Percentiles rank a stretch among this genome's conserved stretches.
Conservation (phyloP, 2,329 filamentous ascomycete species). For the Aureobasidium sp. region DNA sequence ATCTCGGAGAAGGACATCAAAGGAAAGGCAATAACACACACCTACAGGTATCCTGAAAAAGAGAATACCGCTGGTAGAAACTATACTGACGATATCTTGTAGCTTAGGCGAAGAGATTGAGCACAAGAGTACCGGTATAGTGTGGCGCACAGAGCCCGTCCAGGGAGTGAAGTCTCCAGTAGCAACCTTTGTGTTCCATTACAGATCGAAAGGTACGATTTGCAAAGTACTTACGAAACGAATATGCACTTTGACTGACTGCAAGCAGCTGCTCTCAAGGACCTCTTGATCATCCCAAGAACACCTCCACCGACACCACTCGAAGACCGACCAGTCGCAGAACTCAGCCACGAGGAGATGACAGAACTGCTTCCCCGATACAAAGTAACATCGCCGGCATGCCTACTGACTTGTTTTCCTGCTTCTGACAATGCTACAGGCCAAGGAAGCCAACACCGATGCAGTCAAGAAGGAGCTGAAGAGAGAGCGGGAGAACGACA, state of each 20-base stretch:
- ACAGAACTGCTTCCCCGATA: background rate
- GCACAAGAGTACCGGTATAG: too few relatives aligned
- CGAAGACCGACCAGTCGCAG: constrained; percentile 17
- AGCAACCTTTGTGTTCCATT: constrained; percentile 21
- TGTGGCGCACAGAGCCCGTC: background rate
- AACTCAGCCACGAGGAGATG: constrained; percentile 15
- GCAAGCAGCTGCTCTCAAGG: constrained; percentile 17
- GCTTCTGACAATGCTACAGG: background rate
- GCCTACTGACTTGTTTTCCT: background rate
- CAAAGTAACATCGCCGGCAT: background rate
- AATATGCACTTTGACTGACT: background rate
- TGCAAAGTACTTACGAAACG: background rate
- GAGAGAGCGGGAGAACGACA: background rate
- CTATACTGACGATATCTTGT: too few relatives aligned
- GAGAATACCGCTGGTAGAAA: too few relatives aligned
- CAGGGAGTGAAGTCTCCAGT: constrained; percentile 1
- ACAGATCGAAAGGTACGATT: constrained; percentile 19
- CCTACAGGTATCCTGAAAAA: constrained; percentile 5
- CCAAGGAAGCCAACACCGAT: background rate
- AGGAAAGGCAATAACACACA: constrained; percentile 19
- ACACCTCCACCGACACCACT: constrained; percentile 20
- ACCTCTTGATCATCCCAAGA: constrained; percentile 21
- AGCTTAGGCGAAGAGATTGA: too few relatives aligned
- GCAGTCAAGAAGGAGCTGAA: background rate
- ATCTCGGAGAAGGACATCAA: constrained; percentile 21